These are phyloP conservation scores for Vitis labrusca DNA, from an alignment of 164 flowering plant genomes.

Conservation along the genomic window DNA sequence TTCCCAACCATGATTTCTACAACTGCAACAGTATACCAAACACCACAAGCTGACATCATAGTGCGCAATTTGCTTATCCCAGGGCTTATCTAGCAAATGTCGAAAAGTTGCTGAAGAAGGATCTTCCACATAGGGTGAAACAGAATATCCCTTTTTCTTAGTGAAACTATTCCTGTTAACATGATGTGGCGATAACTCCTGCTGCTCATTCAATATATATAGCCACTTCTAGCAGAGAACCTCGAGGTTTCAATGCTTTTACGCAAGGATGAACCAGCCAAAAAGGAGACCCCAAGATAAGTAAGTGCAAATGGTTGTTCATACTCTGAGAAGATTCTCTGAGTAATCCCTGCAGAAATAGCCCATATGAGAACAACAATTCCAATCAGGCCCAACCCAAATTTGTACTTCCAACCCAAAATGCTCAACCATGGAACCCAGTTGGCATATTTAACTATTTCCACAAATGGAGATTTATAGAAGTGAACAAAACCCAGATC, in stretches of 20 bases:
- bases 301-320: no score
- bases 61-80: conserved; percentile 60
- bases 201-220: conserved; percentile 45
- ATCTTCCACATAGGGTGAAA: conserved; percentile 56
- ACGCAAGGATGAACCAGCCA: conserved; percentile 63
- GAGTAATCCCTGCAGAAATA: no score
- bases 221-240: conserved; percentile 45
- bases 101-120: conserved; percentile 39
- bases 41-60: conserved; percentile 33
- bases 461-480: conserved; percentile 7
- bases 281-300: conserved; percentile 34
- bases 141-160: conserved; percentile 54
- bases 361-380: no score
- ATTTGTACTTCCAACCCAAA: no score
- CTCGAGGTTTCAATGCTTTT: conserved; percentile 52
- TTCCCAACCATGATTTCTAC: no score
- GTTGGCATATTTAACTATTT: no score
- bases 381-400: no score
- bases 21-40: no score
- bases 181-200: conserved; percentile 43
- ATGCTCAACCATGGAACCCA: no score
- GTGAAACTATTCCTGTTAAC: conserved; percentile 40
- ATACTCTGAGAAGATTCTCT: no score
- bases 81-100: conserved; percentile 47
- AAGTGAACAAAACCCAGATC: conserved; percentile 10